These are phyloP conservation scores for Cyclotella kingstonii DNA, from an alignment of 108 stramenopile species.

Conservation along the genomic window DNA sequence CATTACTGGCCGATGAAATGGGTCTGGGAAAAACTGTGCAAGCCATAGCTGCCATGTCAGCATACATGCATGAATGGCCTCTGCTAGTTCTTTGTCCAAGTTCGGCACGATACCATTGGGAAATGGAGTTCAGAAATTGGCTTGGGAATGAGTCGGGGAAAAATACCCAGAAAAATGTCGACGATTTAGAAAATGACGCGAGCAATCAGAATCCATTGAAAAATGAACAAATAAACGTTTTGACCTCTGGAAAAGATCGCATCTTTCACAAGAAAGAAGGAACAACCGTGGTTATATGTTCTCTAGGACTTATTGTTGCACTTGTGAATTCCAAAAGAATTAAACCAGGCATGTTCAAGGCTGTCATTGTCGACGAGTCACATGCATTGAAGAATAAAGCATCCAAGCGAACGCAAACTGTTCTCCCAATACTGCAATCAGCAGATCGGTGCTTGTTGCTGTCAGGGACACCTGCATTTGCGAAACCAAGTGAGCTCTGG, in stretches of 20 bases:
- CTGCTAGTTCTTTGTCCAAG: slow-evolving; percentile 89
- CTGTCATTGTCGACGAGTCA: slow-evolving; percentile 93
- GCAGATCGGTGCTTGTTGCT: slow-evolving; percentile 84
- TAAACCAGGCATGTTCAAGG: slow-evolving; percentile 67
- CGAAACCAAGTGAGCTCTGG: slow-evolving; percentile 91
- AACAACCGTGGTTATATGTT: slow-evolving; percentile 77
- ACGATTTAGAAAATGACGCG: not conserved
- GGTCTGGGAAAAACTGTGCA: slow-evolving; percentile 90
- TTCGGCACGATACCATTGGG: slow-evolving; percentile 94
- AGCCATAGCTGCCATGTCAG: slow-evolving; percentile 83
- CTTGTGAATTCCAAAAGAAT: slow-evolving; percentile 53
- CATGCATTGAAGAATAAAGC: slow-evolving; percentile 92
- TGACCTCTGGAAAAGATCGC: slow-evolving; percentile 58
- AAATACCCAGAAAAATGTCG: not conserved
- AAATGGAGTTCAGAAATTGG: slow-evolving; percentile 87
- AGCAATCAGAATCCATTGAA: slow-evolving; percentile 22
- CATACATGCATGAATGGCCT: slow-evolving; percentile 90
- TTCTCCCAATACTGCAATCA: slow-evolving; percentile 77
- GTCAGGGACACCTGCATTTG: slow-evolving; percentile 96
- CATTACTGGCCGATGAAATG: slow-evolving; percentile 63
- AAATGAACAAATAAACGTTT: slow-evolving; percentile 68
- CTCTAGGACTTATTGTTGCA: slow-evolving; percentile 75
- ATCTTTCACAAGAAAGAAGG: slow-evolving; percentile 43
- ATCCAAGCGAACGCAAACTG: slow-evolving; percentile 74
- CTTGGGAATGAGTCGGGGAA: slow-evolving; percentile 44